Base-by-base conservation (phyloP, 345 rosid genomes). In the Rubroshorea leprosula region DNA sequence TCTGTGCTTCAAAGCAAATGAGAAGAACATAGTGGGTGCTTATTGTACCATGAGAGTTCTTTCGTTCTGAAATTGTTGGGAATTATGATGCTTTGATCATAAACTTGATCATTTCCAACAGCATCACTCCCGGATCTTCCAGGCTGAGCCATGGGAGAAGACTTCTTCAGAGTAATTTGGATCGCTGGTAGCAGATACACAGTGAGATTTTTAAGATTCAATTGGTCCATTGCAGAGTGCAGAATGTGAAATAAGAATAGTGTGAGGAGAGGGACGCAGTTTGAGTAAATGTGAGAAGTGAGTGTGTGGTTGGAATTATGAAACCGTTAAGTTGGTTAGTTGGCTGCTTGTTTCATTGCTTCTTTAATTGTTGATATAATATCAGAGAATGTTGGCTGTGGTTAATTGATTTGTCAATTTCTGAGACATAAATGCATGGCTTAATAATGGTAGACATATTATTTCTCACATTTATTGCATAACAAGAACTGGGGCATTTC, bases 1-100 rank as follows among this genome's bases (percentile, higher is more conserved):
- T 38, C 7, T 43, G 38, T 39, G 23, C 35, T 49, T 26, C 0
- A 49, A 24, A 63, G 38, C 47, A 52, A 3, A 51, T 6, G 43
- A 18, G 10, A 31, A 27, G 22, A 49, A 24, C 20, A 54, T 39
- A 38, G 19, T 59, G 18, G 43, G 51, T 62, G 24, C 15, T 12
- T 47, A 22, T 4, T 4, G 54, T 82, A 84, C 95, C 93, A 78
- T 55, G 89, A 77, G 61, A 76, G 80, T 62, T 77, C 80, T 55
- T 77, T 80, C 56, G 68, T 85, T 43, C 66, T 80, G 29, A 78
- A 72, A 69, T 67, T 75, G 45, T 76, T 51, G 17, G 96, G 87
- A 70, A 78, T 44, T 5, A 78, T 17, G 46, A 80, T 78, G 78
- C 82, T 74, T 27, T 69, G 86, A 5, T 66, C 71, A 20, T 66